phyloP scores from a whole-genome alignment of 192 early-diverging fungal species.

The Paraglomus occultum region DNA sequence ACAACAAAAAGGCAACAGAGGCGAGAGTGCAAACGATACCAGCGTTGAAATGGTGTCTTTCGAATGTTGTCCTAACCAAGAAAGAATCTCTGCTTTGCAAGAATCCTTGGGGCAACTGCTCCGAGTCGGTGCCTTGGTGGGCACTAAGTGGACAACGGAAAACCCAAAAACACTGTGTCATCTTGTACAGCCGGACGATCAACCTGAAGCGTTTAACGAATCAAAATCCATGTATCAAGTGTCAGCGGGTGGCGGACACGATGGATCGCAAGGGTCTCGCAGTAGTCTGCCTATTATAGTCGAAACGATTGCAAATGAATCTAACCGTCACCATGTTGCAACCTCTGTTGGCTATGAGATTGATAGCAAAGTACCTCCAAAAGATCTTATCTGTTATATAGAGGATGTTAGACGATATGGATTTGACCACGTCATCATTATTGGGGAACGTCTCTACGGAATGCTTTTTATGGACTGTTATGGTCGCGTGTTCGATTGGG shows the following conservation, averaged over 20 bases:
- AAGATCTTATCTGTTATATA: constrained; percentile 15
- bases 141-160: constrained; percentile 3
- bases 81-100: not conserved
- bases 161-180: constrained; percentile 9
- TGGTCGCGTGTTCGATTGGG: constrained; percentile 20
- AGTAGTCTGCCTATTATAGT: constrained; percentile 9
- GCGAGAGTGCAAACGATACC: constrained; percentile 15
- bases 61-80: constrained; percentile 1
- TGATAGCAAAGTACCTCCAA: not conserved
- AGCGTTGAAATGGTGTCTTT: not conserved
- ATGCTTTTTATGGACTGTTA: constrained; percentile 21
- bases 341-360: constrained; percentile 7
- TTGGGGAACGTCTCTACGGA: constrained; percentile 4
- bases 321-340: not conserved
- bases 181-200: constrained; percentile 1
- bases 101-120: constrained; percentile 5
- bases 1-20: not conserved
- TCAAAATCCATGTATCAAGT: constrained; percentile 1
- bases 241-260: not conserved
- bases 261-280: not conserved
- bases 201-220: not conserved
- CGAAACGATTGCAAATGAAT: constrained; percentile 4
- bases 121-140: not conserved
- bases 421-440: constrained; percentile 16
- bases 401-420: constrained; percentile 1